Percentiles rank a stretch among this genome's conserved stretches.
Conservation (phyloP, 176 grass and related monocot genomes). For the Hyparrhenia diplandra region DNA sequence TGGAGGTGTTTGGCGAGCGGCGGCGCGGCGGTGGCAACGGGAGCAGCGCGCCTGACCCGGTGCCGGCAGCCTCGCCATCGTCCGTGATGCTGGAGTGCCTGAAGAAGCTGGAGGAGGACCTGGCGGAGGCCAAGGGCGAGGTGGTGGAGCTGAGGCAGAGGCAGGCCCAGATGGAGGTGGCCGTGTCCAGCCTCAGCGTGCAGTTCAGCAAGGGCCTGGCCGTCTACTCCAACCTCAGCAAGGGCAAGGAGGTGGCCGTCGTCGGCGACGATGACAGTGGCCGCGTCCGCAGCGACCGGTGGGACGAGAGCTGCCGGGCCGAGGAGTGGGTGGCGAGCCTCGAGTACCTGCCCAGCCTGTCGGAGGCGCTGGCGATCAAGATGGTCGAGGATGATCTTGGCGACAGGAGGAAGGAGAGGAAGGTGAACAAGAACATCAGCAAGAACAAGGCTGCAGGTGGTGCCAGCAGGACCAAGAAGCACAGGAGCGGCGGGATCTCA, state of each 20-base stretch:
- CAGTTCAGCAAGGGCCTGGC: slow-evolving; percentile 41
- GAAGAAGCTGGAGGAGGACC: slow-evolving; percentile 46
- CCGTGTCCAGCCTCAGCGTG: slow-evolving; percentile 39
- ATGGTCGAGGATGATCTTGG: slow-evolving; percentile 45
- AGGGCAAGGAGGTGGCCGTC: slow-evolving; percentile 37
- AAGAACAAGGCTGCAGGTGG: not conserved
- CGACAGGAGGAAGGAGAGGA: not conserved
- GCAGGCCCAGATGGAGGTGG: slow-evolving; percentile 45
- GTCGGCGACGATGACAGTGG: not conserved
- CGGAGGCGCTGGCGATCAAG: slow-evolving; percentile 50
- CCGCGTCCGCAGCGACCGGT: slow-evolving; percentile 45
- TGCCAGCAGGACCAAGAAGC: not conserved
- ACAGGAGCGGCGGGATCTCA: slow-evolving; percentile 14
- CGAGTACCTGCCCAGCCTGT: slow-evolving; percentile 56
- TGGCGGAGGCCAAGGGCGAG: slow-evolving; percentile 33
- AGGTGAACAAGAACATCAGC: slow-evolving; percentile 21
- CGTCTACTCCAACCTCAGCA: slow-evolving; percentile 21
- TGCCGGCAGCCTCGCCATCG: not conserved
- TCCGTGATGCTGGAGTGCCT: slow-evolving; percentile 18
- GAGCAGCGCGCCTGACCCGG: not conserved
- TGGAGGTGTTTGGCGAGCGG: slow-evolving; percentile 46
- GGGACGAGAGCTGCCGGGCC: slow-evolving; percentile 36
- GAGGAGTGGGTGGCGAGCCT: slow-evolving; percentile 51
- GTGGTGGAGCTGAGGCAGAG: slow-evolving; percentile 50
- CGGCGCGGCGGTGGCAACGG: not conserved